Evolutionary conservation across 2,329 filamentous ascomycete species (phyloP).

Genomic region (Dothistroma pini): DNA sequence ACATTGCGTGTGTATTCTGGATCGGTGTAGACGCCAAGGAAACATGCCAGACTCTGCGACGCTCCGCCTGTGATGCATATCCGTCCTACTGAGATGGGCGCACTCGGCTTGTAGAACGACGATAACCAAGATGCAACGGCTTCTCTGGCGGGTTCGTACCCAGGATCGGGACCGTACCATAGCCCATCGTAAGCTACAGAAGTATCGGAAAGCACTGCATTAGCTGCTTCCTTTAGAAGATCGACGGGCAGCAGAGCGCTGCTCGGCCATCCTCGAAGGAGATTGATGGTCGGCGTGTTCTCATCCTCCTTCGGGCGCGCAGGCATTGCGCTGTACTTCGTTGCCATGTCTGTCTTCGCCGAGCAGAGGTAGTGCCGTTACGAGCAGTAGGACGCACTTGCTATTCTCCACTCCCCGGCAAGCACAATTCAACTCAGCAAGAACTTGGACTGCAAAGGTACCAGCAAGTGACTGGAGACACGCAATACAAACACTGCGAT

Average conservation of each 20-base stretch:
- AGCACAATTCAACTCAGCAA: background rate
- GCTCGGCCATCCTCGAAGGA: constrained; percentile 66
- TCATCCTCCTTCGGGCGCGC: constrained; percentile 1
- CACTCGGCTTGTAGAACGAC: constrained; percentile 51
- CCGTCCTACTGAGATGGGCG: constrained; percentile 51
- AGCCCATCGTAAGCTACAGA: constrained; percentile 60
- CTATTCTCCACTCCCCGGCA: no score
- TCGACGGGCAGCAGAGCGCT: constrained; percentile 61
- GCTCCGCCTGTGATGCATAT: constrained; percentile 84
- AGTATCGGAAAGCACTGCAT: constrained; percentile 59
- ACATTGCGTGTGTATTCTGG: constrained; percentile 68
- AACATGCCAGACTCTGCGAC: constrained; percentile 72
- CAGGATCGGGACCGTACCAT: constrained; percentile 74
- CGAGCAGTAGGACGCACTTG: constrained; percentile 13
- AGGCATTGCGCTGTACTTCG: background rate
- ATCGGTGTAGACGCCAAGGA: constrained; percentile 78
- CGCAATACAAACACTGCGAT: no score
- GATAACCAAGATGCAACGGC: constrained; percentile 69
- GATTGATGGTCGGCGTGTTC: constrained; percentile 50
- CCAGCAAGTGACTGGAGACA: no score
- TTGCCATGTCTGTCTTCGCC: background rate
- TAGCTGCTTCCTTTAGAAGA: constrained; percentile 59
- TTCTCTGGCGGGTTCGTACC: constrained; percentile 65
- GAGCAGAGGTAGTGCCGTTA: constrained; percentile 13
- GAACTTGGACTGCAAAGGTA: background rate